Evolutionary conservation across 441 rosid species (phyloP).

Genomic region (Euphorbia celastroides): DNA sequence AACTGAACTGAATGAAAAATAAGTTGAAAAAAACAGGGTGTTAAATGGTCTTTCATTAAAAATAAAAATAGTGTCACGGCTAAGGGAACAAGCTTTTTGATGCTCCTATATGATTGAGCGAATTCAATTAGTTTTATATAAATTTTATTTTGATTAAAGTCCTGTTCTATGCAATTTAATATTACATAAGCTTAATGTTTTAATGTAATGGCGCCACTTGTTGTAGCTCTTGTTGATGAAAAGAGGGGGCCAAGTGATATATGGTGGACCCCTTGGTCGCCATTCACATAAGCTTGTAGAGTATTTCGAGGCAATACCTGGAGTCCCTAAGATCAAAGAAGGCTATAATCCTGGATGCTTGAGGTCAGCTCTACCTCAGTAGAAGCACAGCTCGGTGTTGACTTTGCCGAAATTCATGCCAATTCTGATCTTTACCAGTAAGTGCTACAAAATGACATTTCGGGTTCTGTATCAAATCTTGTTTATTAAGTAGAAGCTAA

Average conservation of each 20-base stretch:
- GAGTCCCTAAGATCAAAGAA: conserved; percentile 44
- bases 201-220: not conserved
- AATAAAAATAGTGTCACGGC: too few relatives aligned
- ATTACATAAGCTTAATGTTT: too few relatives aligned
- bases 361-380: conserved; percentile 41
- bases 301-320: conserved; percentile 32
- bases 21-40: too few relatives aligned
- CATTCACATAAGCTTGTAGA: conserved; percentile 1
- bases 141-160: too few relatives aligned
- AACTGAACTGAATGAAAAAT: too few relatives aligned
- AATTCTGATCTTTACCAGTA: conserved; percentile 45
- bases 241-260: conserved; percentile 10
- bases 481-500: not conserved
- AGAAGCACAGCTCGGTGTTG: conserved; percentile 44
- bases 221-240: conserved; percentile 2
- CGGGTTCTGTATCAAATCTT: not conserved
- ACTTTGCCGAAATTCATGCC: conserved; percentile 50
- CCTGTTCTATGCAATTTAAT: too few relatives aligned
- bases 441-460: conserved; percentile 1
- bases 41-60: too few relatives aligned
- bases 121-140: too few relatives aligned
- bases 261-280: not conserved
- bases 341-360: conserved; percentile 66
- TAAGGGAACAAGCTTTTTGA: too few relatives aligned
- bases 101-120: too few relatives aligned